Conservation (phyloP, 164 flowering plant genomes). For the Aristolochia californica region DNA sequence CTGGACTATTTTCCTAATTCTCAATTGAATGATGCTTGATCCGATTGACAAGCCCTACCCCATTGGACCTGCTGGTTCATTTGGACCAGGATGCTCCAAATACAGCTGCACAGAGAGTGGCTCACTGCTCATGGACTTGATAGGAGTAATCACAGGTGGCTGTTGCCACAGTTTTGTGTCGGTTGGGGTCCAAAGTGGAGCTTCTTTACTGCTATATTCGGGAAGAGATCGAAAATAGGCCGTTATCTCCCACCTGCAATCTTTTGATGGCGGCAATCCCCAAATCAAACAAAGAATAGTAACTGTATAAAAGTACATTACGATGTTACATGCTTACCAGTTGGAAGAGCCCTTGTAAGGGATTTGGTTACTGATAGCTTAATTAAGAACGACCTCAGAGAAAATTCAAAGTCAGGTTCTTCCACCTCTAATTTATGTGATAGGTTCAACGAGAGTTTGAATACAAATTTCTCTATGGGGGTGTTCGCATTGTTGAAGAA, state of each 20-base stretch:
- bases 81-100: slow-evolving; percentile 48
- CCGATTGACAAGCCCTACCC: no score
- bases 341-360: slow-evolving; percentile 51
- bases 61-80: slow-evolving; percentile 4
- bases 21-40: no score
- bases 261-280: slow-evolving; percentile 19
- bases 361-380: slow-evolving; percentile 67
- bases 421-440: slow-evolving; percentile 34
- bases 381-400: slow-evolving; percentile 69
- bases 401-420: slow-evolving; percentile 47
- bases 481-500: slow-evolving; percentile 38
- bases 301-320: neutral
- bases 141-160: slow-evolving; percentile 71
- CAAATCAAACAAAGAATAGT: neutral
- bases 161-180: slow-evolving; percentile 78
- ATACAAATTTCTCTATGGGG: slow-evolving; percentile 71
- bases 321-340: slow-evolving; percentile 28
- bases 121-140: slow-evolving; percentile 76
- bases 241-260: slow-evolving; percentile 87
- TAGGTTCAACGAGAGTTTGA: slow-evolving; percentile 54
- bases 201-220: slow-evolving; percentile 38
- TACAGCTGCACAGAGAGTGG: slow-evolving; percentile 69
- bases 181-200: slow-evolving; percentile 73
- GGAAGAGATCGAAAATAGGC: slow-evolving; percentile 65
- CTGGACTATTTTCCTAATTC: no score